Percentiles rank a stretch among this genome's conserved stretches.
These are phyloP conservation scores for Lasiosphaeriaceae sp. DNA, from an alignment of 495 filamentous ascomycete species.

Conservation along the genomic window DNA sequence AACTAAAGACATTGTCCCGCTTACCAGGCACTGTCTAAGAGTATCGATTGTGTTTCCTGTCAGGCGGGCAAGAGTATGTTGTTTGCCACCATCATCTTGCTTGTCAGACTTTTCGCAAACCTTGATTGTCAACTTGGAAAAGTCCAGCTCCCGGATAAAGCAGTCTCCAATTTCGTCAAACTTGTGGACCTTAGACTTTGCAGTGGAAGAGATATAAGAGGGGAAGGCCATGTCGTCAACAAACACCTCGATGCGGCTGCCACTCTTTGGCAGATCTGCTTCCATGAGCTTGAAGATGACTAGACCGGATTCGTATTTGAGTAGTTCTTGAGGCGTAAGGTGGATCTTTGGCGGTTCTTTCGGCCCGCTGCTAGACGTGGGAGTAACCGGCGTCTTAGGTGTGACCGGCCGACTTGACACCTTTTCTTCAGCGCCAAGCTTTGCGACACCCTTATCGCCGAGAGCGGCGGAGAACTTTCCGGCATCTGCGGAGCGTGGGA, in stretches of 20 bases:
- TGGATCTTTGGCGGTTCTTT: constrained; percentile 69
- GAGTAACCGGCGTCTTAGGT: constrained; percentile 33
- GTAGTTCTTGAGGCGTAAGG: constrained; percentile 72
- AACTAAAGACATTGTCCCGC: constrained; percentile 20
- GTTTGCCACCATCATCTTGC: constrained; percentile 64
- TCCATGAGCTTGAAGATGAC: constrained; percentile 94
- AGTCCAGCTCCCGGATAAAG: constrained; percentile 92
- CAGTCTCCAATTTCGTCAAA: constrained; percentile 93
- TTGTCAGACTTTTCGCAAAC: constrained; percentile 70
- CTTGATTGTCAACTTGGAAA: constrained; percentile 86
- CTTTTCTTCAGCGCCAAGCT: constrained; percentile 11
- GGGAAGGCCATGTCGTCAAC: constrained; percentile 96
- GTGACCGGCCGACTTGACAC: constrained; percentile 22
- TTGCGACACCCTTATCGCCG: constrained; percentile 28
- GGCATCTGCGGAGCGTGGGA: constrained; percentile 35
- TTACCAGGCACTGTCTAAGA: constrained; percentile 78
- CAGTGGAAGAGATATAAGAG: constrained; percentile 73
- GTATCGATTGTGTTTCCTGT: constrained; percentile 81
- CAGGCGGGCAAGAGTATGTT: constrained; percentile 74
- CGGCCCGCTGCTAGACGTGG: constrained; percentile 30
- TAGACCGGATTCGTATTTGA: constrained; percentile 83
- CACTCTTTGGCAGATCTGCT: constrained; percentile 68
- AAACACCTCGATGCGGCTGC: constrained; percentile 79
- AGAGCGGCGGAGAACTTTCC: constrained; percentile 32
- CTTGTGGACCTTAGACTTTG: constrained; percentile 58